These are phyloP conservation scores for Zarea fungicola DNA, from an alignment of 2,329 filamentous ascomycete species.

Conservation along the genomic window DNA sequence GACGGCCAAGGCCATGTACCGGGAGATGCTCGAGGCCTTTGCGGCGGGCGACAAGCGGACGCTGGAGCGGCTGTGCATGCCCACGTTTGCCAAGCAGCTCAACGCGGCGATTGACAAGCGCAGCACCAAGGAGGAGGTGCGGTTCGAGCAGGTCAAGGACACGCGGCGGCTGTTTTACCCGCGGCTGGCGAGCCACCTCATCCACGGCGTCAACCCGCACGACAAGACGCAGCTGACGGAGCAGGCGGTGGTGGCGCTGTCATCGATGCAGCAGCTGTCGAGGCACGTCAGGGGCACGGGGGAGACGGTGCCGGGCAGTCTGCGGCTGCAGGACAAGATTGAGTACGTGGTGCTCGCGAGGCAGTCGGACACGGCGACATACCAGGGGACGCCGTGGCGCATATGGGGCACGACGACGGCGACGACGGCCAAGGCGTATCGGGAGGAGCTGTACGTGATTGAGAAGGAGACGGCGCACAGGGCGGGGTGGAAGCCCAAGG, in stretches of 20 bases:
- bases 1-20: constrained; percentile 55
- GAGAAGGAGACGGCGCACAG: constrained; percentile 28
- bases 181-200: constrained; percentile 50
- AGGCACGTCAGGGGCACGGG: constrained; percentile 34
- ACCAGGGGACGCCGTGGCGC: constrained; percentile 50
- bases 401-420: constrained; percentile 59
- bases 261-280: constrained; percentile 49
- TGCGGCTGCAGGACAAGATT: constrained; percentile 47
- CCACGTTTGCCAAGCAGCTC: constrained; percentile 47
- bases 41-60: constrained; percentile 50
- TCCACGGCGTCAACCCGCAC: constrained; percentile 40
- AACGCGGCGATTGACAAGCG: constrained; percentile 49
- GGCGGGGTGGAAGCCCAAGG: constrained; percentile 26
- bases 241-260: constrained; percentile 56
- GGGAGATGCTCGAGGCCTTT: constrained; percentile 55
- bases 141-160: constrained; percentile 53
- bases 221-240: constrained; percentile 35
- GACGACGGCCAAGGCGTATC: constrained; percentile 41
- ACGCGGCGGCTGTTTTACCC: constrained; percentile 37
- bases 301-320: constrained; percentile 38
- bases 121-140: constrained; percentile 36
- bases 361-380: constrained; percentile 40
- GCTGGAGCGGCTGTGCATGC: constrained; percentile 49
- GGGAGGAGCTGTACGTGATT: constrained; percentile 30
- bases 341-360: constrained; percentile 63